Percentiles rank a stretch among this genome's conserved stretches.
Conservation (phyloP, 108 stramenopile species). For the Stephanodiscus minutulus region DNA sequence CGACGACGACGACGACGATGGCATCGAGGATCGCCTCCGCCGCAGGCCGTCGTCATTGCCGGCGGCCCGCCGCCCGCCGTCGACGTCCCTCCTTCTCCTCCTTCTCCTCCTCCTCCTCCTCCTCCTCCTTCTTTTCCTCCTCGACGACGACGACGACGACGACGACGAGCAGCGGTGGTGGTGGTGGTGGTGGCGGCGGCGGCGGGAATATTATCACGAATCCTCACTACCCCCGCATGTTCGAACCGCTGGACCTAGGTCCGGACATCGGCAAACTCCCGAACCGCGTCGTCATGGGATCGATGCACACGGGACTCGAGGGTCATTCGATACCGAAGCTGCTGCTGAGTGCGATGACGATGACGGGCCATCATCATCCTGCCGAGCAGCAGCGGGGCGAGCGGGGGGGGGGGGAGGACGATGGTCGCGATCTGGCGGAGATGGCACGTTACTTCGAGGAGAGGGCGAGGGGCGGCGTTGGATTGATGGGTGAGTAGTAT, state of each 20-base stretch:
- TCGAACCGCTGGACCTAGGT: constrained; percentile 70
- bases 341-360: constrained; percentile 51
- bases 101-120: not conserved
- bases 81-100: not conserved
- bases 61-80: no score
- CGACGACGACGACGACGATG: not conserved
- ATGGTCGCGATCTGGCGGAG: constrained; percentile 67
- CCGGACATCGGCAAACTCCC: constrained; percentile 71
- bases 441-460: constrained; percentile 95
- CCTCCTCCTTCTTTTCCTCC: not conserved
- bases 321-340: constrained; percentile 74
- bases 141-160: constrained; percentile 3
- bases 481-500: constrained; percentile 78
- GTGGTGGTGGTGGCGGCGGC: no score
- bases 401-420: no score
- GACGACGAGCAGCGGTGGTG: not conserved
- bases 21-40: not conserved
- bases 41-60: not conserved
- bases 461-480: constrained; percentile 91
- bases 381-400: no score
- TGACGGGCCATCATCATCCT: no score
- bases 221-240: constrained; percentile 68
- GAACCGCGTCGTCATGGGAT: constrained; percentile 95
- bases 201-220: no score
- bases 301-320: constrained; percentile 96